Evolutionary conservation across 1,139 yeast genomes (phyloP).

Genomic region (Maudiozyma humilis): DNA sequence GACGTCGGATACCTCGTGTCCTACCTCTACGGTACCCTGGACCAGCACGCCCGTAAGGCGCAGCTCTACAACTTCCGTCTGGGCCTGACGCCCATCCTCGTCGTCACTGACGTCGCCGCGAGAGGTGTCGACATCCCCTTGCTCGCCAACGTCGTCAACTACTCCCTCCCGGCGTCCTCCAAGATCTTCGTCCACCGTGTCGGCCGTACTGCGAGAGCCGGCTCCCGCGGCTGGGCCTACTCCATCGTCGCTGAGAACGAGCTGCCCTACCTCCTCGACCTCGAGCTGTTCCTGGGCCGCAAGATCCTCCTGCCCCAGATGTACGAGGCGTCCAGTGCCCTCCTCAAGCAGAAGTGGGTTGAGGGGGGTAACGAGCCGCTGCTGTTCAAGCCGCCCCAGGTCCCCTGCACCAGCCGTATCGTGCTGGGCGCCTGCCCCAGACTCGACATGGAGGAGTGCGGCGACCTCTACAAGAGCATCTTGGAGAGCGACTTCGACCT

Average conservation of each 20-base stretch:
- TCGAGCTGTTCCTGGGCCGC: slow-evolving; percentile 83
- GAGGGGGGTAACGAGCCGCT: slow-evolving; percentile 33
- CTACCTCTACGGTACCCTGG: slow-evolving; percentile 87
- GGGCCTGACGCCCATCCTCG: slow-evolving; percentile 75
- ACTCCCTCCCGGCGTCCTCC: slow-evolving; percentile 82
- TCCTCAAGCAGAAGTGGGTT: slow-evolving; percentile 41
- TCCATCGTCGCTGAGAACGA: slow-evolving; percentile 80
- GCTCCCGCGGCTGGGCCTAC: slow-evolving; percentile 96
- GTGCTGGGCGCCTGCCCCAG: slow-evolving; percentile 83
- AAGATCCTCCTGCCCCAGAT: slow-evolving; percentile 63
- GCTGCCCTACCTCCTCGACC: slow-evolving; percentile 79
- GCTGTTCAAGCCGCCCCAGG: slow-evolving; percentile 40
- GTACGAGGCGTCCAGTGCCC: slow-evolving; percentile 53
- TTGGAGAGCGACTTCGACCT: slow-evolving; percentile 65
- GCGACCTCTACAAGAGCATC: slow-evolving; percentile 62
- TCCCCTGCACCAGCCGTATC: slow-evolving; percentile 67
- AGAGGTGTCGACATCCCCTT: slow-evolving; percentile 99
- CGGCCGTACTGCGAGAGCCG: slow-evolving; percentile 99
- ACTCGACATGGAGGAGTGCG: slow-evolving; percentile 55
- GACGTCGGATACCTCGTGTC: slow-evolving; percentile 81
- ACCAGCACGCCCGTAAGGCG: slow-evolving; percentile 87
- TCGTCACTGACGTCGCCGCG: slow-evolving; percentile 98
- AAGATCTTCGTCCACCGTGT: slow-evolving; percentile 94
- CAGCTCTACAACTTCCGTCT: slow-evolving; percentile 79
- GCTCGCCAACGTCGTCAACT: slow-evolving; percentile 87